Evolutionary conservation across 352 stramenopile species (phyloP), one percentile per base, ranked within the genome.

Genomic region (Detonula confervacea): DNA sequence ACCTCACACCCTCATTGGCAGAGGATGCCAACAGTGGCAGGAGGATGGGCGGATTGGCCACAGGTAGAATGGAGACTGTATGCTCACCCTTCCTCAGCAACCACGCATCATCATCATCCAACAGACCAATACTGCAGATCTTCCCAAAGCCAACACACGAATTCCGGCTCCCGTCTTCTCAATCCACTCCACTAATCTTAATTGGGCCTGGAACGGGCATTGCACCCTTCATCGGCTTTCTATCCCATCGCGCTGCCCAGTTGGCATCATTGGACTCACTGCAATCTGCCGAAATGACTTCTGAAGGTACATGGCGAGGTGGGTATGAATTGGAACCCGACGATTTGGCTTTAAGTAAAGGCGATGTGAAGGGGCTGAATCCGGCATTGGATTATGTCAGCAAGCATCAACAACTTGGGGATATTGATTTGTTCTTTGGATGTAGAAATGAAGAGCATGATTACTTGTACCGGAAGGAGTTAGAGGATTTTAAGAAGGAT

Each of bases 161-260:
- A 46, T 99, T 99, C 66, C 79, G 91, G 8, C 83, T 98, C 0
- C 97, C 97, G 1, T 83, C 83, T 4, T 91, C 89, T 29, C 73
- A 95, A n/a, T 83, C 91, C 24, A 94, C 84, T 52, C 96, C 96
- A 0, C 82, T 98, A n/a, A 61, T 99, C 55, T 87, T 99, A 12
- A 97, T 99, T 62, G 97, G 97, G 1, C 96, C 96, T 0, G 97
- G 97, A 35, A 98, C 97, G 14, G 97, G 97, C 25, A 96, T 99
- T 54, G 94, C 97, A 11, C 96, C 97, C 18, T 98, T 99, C 86
- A 95, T 98, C 69, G 96, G 96, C 37, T 99, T 98, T 69, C 62
- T 99, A 37, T 90, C 96, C 64, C 96, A 98, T 68, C 95, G 87
- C n/a, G 71, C 80, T 70, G 83, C 80, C 18, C 62, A 92, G 69